Conservation (phyloP, 768 basidiomycete genomes). For the Psilocybe subaeruginosa region DNA sequence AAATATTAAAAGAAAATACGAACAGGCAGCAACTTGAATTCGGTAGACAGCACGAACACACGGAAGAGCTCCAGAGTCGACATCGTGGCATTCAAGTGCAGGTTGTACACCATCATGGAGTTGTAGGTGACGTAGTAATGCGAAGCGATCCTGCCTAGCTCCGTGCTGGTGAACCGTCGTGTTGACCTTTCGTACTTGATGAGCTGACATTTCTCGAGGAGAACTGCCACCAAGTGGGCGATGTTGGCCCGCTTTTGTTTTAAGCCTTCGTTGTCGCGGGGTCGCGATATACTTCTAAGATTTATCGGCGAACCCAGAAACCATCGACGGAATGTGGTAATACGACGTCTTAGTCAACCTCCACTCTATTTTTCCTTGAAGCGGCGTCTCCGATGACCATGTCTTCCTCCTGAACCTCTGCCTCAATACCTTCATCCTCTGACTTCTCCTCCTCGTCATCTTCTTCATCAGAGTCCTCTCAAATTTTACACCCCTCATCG, state of each 20-base stretch:
- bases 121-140: constrained; percentile 95
- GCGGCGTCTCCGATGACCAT: constrained; percentile 80
- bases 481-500: constrained; percentile 87
- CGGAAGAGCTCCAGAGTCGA: constrained; percentile 89
- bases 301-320: constrained; percentile 98
- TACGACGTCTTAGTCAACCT: constrained; percentile 76
- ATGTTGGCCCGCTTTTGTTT: constrained; percentile 96
- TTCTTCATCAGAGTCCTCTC: constrained; percentile 78
- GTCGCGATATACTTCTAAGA: constrained; percentile 89
- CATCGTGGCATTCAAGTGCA: constrained; percentile 89
- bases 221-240: constrained; percentile 87
- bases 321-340: constrained; percentile 92
- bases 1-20: constrained; percentile 22
- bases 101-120: constrained; percentile 97
- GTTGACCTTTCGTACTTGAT: constrained; percentile 91
- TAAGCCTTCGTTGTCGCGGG: constrained; percentile 84
- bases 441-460: constrained; percentile 57
- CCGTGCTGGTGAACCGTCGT: constrained; percentile 90
- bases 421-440: constrained; percentile 38
- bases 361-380: constrained; percentile 51
- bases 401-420: constrained; percentile 62
- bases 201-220: constrained; percentile 93
- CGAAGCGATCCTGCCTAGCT: constrained; percentile 91
- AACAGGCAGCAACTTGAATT: constrained; percentile 90
- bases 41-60: constrained; percentile 93